Conservation (phyloP, 106 monocot genomes). For the Allium sativum region DNA sequence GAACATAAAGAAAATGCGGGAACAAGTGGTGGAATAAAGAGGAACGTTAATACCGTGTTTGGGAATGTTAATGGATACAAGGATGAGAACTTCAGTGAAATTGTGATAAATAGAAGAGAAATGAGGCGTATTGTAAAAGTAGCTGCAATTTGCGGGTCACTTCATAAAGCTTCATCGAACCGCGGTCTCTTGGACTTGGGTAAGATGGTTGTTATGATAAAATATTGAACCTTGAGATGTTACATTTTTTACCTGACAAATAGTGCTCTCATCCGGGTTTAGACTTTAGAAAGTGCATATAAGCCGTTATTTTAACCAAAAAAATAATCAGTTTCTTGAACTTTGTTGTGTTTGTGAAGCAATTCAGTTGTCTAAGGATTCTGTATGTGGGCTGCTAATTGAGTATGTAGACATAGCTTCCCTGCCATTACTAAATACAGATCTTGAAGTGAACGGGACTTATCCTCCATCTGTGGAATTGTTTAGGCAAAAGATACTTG, state of each 20-base stretch:
- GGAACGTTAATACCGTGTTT: neutral
- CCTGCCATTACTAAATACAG: constrained; percentile 56
- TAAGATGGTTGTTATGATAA: neutral
- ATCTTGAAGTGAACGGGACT: constrained; percentile 44
- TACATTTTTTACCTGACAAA: too few species aligned
- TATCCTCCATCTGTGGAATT: constrained; percentile 45
- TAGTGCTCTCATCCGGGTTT: too few species aligned
- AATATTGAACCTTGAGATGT: too few species aligned
- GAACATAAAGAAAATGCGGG: neutral
- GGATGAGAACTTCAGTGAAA: constrained; percentile 2
- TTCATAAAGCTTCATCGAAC: constrained; percentile 42
- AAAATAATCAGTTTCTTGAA: too few species aligned
- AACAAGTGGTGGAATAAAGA: neutral
- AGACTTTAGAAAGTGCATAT: too few species aligned
- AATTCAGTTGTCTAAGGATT: constrained; percentile 33
- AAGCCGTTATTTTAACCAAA: too few species aligned
- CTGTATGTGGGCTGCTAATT: constrained; percentile 26
- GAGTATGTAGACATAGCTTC: constrained; percentile 38
- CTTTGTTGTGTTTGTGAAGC: constrained; percentile 14
- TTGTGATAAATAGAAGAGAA: constrained; percentile 4
- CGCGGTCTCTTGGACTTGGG: constrained; percentile 45
- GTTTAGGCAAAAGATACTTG: constrained; percentile 43
- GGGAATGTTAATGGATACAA: neutral
- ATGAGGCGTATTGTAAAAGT: constrained; percentile 20
- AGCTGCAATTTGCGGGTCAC: constrained; percentile 45